Percentiles rank a stretch among this genome's conserved stretches.
Conservation (phyloP, 164 flowering plant species). For the Vitis cinerea region DNA sequence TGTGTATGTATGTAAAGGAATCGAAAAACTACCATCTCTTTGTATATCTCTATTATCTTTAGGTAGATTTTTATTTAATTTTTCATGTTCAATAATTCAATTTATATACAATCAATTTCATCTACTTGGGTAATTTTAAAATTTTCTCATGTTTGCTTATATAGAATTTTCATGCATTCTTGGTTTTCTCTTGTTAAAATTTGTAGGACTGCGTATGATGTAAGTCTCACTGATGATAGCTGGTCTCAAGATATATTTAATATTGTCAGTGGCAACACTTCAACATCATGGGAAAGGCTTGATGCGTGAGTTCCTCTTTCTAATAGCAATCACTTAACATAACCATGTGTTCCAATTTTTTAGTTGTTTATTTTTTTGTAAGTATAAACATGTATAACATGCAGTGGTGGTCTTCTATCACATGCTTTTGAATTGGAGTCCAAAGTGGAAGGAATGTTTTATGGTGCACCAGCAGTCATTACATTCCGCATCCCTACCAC, state of each 20-base stretch:
- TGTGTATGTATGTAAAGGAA: no score
- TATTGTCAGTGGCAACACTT: constrained; percentile 68
- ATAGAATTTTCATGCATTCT: background rate
- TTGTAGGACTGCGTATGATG: constrained; percentile 88
- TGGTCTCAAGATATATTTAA: constrained; percentile 71
- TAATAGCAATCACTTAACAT: background rate
- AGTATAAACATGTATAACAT: background rate
- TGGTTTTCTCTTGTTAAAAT: background rate
- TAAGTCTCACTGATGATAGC: constrained; percentile 68
- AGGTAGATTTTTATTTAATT: background rate
- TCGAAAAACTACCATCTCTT: no score
- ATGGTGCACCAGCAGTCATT: constrained; percentile 77
- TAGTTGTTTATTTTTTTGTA: background rate
- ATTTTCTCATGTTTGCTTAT: constrained; percentile 3
- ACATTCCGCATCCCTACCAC: constrained; percentile 85
- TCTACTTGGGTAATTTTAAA: background rate
- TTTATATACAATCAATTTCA: background rate
- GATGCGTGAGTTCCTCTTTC: constrained; percentile 67
- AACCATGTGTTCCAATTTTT: background rate
- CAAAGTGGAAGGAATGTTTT: constrained; percentile 54
- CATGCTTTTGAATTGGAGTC: constrained; percentile 84
- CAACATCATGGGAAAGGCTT: constrained; percentile 87
- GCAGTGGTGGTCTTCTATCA: constrained; percentile 74
- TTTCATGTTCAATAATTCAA: background rate
- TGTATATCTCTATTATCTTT: no score